phyloP scores from a whole-genome alignment of 1,284 basidiomycete genomes.

The Cystobasidium sp. region DNA sequence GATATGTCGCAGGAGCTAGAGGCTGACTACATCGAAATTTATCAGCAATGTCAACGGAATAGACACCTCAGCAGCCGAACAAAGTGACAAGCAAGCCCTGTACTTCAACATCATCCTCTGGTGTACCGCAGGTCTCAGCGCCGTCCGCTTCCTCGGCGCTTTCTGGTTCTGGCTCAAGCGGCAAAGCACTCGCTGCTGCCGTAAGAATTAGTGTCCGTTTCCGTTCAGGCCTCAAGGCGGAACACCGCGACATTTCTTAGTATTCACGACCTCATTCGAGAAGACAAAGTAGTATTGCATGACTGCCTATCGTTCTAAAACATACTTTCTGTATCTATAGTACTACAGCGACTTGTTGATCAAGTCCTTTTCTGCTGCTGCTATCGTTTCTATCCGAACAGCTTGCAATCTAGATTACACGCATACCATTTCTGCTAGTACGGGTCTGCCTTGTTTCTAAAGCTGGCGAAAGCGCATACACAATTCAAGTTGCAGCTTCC shows the following conservation, averaged over 20 bases:
- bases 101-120: conserved; percentile 87
- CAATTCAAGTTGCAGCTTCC: too few relatives aligned
- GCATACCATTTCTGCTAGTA: neutral
- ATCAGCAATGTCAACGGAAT: conserved; percentile 42
- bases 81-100: conserved; percentile 49
- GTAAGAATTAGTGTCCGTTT: conserved; percentile 20
- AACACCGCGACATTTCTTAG: too few relatives aligned
- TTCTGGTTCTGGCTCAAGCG: conserved; percentile 42
- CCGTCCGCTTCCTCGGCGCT: conserved; percentile 40
- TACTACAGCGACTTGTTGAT: conserved; percentile 11
- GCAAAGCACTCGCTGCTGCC: conserved; percentile 39
- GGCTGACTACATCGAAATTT: too few relatives aligned
- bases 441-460: too few relatives aligned
- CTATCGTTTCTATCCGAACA: neutral
- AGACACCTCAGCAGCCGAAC: conserved; percentile 22
- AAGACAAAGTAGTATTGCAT: too few relatives aligned
- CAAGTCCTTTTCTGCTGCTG: neutral
- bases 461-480: too few relatives aligned
- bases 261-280: too few relatives aligned
- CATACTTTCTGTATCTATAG: conserved; percentile 7
- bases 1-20: too few relatives aligned
- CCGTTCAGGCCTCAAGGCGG: neutral
- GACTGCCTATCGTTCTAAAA: neutral
- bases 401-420: neutral
- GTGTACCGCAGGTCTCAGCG: conserved; percentile 64